Conservation (phyloP, 495 filamentous ascomycete species). For the Lasiosphaeria ovina region DNA sequence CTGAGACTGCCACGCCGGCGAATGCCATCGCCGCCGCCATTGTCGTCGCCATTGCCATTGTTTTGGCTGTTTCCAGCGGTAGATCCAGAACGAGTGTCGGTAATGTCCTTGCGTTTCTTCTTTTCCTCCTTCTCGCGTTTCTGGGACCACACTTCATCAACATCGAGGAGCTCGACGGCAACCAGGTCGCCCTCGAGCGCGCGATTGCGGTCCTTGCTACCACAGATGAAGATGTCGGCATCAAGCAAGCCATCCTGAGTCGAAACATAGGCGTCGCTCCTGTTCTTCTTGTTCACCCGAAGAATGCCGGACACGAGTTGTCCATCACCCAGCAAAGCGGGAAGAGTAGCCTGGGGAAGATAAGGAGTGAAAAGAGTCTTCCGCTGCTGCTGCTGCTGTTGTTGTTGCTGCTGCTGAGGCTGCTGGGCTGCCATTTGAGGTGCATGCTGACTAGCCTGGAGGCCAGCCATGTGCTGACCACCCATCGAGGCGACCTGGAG, state of each 20-base stretch:
- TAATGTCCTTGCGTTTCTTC: conserved; percentile 99
- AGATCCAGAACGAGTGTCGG: conserved; percentile 76
- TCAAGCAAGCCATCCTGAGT: conserved; percentile 83
- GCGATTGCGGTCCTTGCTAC: conserved; percentile 96
- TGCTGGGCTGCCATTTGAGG: conserved; percentile 63
- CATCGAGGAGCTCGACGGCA: conserved; percentile 92
- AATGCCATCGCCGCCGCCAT: conserved; percentile 76
- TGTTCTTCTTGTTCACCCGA: conserved; percentile 98
- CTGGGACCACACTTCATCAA: conserved; percentile 97
- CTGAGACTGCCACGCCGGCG: conserved; percentile 89
- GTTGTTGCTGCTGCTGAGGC: conserved; percentile 86
- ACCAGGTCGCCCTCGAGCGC: conserved; percentile 95
- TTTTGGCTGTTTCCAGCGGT: conserved; percentile 69
- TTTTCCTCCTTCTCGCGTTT: conserved; percentile 99
- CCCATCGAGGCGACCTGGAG: conserved; percentile 84
- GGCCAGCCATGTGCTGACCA: conserved; percentile 65
- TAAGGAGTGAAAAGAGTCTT: conserved; percentile 99
- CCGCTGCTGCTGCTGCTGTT: conserved; percentile 91
- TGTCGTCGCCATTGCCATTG: conserved; percentile 63
- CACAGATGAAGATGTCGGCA: conserved; percentile 98
- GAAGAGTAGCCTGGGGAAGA: conserved; percentile 89
- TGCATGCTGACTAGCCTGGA: conserved; percentile 75
- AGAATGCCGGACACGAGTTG: conserved; percentile 95
- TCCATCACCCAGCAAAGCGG: conserved; percentile 85
- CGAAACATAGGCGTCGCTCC: conserved; percentile 96